Base-by-base conservation (phyloP, 768 basidiomycete genomes). In the Clitopilus passeckerianus region DNA sequence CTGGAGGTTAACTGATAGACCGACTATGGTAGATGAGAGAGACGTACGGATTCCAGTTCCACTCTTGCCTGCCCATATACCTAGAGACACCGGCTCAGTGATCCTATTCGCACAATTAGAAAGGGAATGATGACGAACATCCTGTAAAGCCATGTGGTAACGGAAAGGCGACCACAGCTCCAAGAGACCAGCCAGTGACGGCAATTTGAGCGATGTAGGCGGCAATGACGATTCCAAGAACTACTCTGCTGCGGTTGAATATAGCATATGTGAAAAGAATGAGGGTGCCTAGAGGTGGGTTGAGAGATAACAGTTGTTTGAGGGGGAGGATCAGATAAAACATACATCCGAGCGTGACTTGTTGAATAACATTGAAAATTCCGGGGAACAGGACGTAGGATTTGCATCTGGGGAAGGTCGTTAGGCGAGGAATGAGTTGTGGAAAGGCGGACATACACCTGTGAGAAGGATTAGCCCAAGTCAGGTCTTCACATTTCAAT, bases 181-280 rank as follows among this genome's bases (percentile, higher is more conserved):
- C 58, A 8, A 64, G 58, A n/a, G 63, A 63, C 63, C 63, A 63
- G 7, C 63, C 63, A 23, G 58, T 61, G 24, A 64, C 55, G 23
- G 58, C 58, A 23, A 64, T 35, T 34, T 64, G 63, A 7, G 34
- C 56, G n/a, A 57, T 12, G 33, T 60, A 43, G n/a, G 57, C 54
- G 6, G 33, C 22, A 5, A 30, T 14, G 15, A 56, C 52, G 10
- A 64, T 35, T 5, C 46, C 41, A 7, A 61, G 50, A 14, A 61
- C 23, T n/a, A 23, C 20, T 22, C 24, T 56, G 34, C 50, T 58
- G 6, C 59, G 57, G 54, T 58, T 60, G 56, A 58, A 63, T 7
- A 63, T 34, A 5, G 62, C 62, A 34, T 54, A 63, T 4, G 59
- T 63, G 54, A 60, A 63, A 5, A 63, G 56, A 10, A 60, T 60